Percentiles rank a stretch among this genome's conserved stretches.
These are phyloP conservation scores for Fraxinus paxiana DNA, from an alignment of 305 asterid species.

Conservation along the genomic window DNA sequence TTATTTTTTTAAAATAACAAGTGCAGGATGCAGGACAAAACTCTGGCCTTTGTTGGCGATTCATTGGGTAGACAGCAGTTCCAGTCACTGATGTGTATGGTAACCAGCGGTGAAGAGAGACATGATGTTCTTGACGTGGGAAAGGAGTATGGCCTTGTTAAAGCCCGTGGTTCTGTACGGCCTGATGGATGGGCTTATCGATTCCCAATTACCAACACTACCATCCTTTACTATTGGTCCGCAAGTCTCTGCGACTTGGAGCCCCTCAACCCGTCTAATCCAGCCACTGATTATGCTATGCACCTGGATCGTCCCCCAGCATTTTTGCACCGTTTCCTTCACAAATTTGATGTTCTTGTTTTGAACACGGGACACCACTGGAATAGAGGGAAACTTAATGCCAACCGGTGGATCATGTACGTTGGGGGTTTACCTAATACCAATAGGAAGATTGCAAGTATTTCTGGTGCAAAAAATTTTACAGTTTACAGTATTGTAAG, in stretches of 20 bases:
- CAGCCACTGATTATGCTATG: slow-evolving; percentile 7
- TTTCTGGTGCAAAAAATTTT: slow-evolving; percentile 65
- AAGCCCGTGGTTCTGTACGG: slow-evolving; percentile 64
- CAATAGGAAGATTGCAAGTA: slow-evolving; percentile 48
- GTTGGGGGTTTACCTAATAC: slow-evolving; percentile 66
- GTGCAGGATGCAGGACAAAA: slow-evolving; percentile 73
- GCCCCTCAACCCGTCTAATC: slow-evolving; percentile 49
- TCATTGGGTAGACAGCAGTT: slow-evolving; percentile 87
- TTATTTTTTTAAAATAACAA: neutral
- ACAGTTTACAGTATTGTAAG: slow-evolving; percentile 58
- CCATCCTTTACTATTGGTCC: slow-evolving; percentile 91
- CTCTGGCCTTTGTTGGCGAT: slow-evolving; percentile 88
- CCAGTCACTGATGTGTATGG: slow-evolving; percentile 48
- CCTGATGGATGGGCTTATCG: slow-evolving; percentile 97
- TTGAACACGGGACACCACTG: slow-evolving; percentile 95
- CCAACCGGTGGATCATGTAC: slow-evolving; percentile 84
- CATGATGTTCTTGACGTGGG: slow-evolving; percentile 71
- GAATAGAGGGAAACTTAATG: slow-evolving; percentile 81
- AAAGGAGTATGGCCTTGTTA: slow-evolving; percentile 70
- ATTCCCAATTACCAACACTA: slow-evolving; percentile 68
- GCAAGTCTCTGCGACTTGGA: slow-evolving; percentile 77
- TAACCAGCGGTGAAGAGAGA: slow-evolving; percentile 72
- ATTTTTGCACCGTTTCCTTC: slow-evolving; percentile 54
- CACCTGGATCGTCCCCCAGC: slow-evolving; percentile 88
- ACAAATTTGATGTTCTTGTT: slow-evolving; percentile 56